Base-by-base conservation (phyloP, 345 rosid genomes). In the Brassica rapa region DNA sequence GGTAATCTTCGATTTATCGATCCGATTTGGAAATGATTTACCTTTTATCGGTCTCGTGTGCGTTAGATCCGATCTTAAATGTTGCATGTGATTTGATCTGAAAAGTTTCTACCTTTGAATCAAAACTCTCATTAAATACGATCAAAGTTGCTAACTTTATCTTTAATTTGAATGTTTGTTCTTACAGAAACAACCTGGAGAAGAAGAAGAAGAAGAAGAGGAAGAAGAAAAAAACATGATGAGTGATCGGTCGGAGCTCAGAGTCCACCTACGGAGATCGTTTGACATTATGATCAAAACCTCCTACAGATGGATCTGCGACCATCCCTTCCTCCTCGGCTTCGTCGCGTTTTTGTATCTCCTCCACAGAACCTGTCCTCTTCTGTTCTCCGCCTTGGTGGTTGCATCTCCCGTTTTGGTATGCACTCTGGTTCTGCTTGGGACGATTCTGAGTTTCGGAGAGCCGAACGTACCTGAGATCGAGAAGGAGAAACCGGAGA, bases 371-470 rank as follows among this genome's bases (percentile, higher is more conserved):
- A 86, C 89, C 32, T 96, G 84, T 75, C 99, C 99, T 29, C 78
- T 89, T 75, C 59, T 87, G 83, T 91, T 96, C 82, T 85, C 93
- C 65, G 81, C 91, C 1, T 82, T 96, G 85, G 86, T 93, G 29
- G 85, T 94, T 76, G 91, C 93, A 23, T 96, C 98, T 81, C 99
- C 99, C 82, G 89, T 93, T 77, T 87, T 93, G 88, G 86, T 91
- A 19, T 96, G 95, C 66, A 90, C 99, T 75, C 91, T 95, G 65
- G 75, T 90, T 78, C 83, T 93, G 85, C 98, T 93, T 73, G 98
- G 97, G 15, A 82, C 90, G 3, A 89, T 96, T 70, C 82, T 96
- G 89, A 90, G 96, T 85, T 93, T 90, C 25, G 98, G 98, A 61
- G 85, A 93, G 41, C 87, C 91, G 2, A 89, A 89, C 69, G 77